Conservation (phyloP, 257 asterid genomes). For the Verbascum thapsus region DNA sequence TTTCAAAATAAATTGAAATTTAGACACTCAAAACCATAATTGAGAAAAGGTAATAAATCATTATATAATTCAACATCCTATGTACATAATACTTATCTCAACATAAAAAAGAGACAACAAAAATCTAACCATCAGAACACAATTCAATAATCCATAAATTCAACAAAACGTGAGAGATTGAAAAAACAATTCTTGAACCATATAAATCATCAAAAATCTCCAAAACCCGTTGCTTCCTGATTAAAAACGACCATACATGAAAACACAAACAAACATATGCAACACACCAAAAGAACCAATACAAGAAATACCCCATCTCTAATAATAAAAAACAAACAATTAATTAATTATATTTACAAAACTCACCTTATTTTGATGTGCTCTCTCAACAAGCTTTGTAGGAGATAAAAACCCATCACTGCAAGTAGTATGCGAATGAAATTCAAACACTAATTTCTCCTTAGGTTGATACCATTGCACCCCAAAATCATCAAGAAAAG, state of each 20-base stretch:
- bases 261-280: conserved; percentile 24
- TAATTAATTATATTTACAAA: neutral
- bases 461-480: conserved; percentile 70
- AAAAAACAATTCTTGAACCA: conserved; percentile 8
- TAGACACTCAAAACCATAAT: neutral
- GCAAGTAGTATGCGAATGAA: conserved; percentile 80
- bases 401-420: conserved; percentile 97
- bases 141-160: conserved; percentile 14
- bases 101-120: neutral
- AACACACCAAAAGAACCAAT: conserved; percentile 13
- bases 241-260: neutral
- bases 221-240: conserved; percentile 9
- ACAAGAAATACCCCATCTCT: neutral
- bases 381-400: conserved; percentile 92
- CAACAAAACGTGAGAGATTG: conserved; percentile 4
- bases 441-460: conserved; percentile 80
- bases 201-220: conserved; percentile 11
- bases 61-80: conserved; percentile 17
- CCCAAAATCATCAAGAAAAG: conserved; percentile 66
- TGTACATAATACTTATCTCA: too few species aligned
- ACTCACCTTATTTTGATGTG: conserved; percentile 87
- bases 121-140: conserved; percentile 12
- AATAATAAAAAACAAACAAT: neutral
- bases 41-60: neutral
- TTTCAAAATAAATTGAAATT: neutral